Evolutionary conservation across 768 basidiomycete genomes (phyloP).

Genomic region (Psilocybe azurescens): DNA sequence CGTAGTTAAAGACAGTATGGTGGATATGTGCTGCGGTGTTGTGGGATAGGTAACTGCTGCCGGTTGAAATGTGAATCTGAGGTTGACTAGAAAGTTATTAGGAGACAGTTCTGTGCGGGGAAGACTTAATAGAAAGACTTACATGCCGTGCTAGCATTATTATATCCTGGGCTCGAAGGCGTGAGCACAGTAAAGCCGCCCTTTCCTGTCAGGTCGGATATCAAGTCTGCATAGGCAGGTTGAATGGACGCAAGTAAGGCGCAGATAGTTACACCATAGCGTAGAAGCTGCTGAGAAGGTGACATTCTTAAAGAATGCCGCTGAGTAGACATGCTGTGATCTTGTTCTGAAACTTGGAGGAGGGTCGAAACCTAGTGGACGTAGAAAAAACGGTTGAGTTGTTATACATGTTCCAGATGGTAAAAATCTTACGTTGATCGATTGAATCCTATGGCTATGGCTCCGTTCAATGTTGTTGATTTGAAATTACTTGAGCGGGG

Average conservation of each 20-base stretch:
- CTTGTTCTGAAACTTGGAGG: too few species aligned
- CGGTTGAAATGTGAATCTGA: neutral
- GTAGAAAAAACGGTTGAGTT: too few species aligned
- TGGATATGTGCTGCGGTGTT: neutral
- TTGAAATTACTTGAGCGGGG: too few species aligned
- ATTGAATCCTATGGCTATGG: too few species aligned
- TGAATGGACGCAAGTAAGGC: neutral
- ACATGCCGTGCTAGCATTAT: conserved; percentile 1
- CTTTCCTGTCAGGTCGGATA: neutral
- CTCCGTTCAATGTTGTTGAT: too few species aligned
- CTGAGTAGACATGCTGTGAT: too few species aligned
- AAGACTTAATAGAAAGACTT: neutral
- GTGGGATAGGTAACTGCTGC: neutral
- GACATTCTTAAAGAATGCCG: too few species aligned
- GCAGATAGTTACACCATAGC: neutral
- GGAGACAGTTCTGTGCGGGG: neutral
- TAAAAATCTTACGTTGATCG: too few species aligned
- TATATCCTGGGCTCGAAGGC: neutral
- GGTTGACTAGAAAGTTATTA: neutral
- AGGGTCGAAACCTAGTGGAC: too few species aligned
- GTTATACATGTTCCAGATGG: too few species aligned
- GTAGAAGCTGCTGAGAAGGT: too few species aligned
- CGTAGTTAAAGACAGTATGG: neutral
- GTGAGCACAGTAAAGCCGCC: neutral
- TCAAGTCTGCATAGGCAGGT: neutral